Percentiles rank a stretch among this genome's conserved stretches.
Conservation (phyloP, 228 moss, liverwort and hornwort genomes). For the Sphagnum magellanicum region DNA sequence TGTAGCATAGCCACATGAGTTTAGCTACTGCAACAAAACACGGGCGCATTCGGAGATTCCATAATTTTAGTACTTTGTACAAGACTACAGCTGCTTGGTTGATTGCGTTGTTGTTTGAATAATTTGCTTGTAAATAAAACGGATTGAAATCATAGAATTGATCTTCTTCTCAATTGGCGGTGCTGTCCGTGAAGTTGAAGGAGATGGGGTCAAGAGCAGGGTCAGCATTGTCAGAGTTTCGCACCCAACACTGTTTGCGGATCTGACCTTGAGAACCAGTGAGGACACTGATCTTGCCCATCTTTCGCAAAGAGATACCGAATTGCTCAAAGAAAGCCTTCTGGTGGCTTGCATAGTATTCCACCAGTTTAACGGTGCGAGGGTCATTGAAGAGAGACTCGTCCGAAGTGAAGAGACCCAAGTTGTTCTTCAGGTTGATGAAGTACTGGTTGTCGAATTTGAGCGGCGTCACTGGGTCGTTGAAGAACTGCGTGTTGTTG, state of each 20-base stretch:
- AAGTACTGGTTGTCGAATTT: conserved; percentile 2
- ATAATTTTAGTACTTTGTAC: no score
- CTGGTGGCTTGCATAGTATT: not conserved
- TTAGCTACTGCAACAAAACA: no score
- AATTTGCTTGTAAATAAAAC: no score
- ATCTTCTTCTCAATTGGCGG: no score
- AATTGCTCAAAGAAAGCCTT: conserved; percentile 2
- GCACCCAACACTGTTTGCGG: conserved; percentile 6
- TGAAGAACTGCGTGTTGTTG: conserved; percentile 1
- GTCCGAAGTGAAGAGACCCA: conserved; percentile 1
- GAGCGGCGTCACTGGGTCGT: conserved; percentile 2
- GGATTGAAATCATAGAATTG: no score
- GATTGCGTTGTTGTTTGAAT: no score
- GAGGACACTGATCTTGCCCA: conserved; percentile 3
- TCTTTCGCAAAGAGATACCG: conserved; percentile 1
- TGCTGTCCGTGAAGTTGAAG: not conserved
- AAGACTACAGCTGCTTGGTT: no score
- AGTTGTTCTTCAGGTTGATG: not conserved
- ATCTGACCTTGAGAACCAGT: conserved; percentile 3
- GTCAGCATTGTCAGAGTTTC: conserved; percentile 1
- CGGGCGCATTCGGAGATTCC: no score
- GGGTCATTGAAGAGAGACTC: not conserved
- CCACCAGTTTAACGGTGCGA: not conserved
- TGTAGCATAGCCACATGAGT: no score
- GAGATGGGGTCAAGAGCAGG: not conserved